These are phyloP conservation scores for Globisporangium yorkense DNA, from an alignment of 352 stramenopile species.

Conservation along the genomic window DNA sequence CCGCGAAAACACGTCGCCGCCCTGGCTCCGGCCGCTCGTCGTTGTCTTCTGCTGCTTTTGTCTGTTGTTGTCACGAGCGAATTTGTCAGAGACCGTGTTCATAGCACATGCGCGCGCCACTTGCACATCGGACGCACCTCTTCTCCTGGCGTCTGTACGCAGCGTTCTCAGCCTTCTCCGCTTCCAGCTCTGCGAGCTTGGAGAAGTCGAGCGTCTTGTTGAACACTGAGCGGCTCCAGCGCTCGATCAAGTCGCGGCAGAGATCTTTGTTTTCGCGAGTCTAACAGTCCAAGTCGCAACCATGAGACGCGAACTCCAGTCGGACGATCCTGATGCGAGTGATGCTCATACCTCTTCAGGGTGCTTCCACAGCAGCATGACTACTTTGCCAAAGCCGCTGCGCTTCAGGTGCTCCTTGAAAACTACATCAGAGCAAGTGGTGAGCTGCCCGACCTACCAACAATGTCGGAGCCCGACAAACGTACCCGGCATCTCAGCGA, in stretches of 20 bases:
- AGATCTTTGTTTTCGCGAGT: conserved; percentile 84
- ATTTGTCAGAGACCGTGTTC: neutral
- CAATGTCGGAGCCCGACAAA: neutral
- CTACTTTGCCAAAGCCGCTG: conserved; percentile 83
- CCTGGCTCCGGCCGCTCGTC: conserved; percentile 19
- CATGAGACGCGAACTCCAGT: neutral
- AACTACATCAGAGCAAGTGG: conserved; percentile 21
- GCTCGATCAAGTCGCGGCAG: conserved; percentile 78
- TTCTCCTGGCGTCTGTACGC: conserved; percentile 57
- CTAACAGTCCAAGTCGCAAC: conserved; percentile 14
- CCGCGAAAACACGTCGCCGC: conserved; percentile 48
- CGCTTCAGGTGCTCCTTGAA: conserved; percentile 89
- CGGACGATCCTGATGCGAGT: neutral
- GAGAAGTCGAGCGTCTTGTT: conserved; percentile 87
- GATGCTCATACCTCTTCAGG: conserved; percentile 51
- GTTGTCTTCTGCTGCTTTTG: conserved; percentile 40
- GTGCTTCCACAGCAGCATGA: conserved; percentile 88
- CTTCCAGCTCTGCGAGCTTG: conserved; percentile 79
- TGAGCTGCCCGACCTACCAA: neutral
- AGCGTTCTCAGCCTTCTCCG: conserved; percentile 79
- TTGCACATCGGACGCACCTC: conserved; percentile 18
- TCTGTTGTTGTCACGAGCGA: conserved; percentile 7
- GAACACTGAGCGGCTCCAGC: conserved; percentile 85
- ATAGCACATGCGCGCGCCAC: neutral
- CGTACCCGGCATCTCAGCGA: conserved; percentile 65